Conservation (phyloP, 768 basidiomycete species). For the Guyanaporus albipodus region DNA sequence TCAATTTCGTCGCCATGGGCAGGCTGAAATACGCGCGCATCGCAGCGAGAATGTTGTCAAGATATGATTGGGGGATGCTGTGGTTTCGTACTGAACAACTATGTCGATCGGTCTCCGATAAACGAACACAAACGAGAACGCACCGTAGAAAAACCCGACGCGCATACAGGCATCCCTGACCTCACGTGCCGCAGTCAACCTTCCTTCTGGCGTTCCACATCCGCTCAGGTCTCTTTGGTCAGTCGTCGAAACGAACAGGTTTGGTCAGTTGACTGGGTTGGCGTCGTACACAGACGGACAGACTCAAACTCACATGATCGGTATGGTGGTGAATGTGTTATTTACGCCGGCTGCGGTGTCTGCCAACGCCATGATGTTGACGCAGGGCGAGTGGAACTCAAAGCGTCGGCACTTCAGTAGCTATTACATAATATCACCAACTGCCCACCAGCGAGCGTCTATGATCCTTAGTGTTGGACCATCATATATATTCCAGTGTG, state of each 20-base stretch:
- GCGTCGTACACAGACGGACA: too few relatives aligned
- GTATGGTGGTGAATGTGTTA: constrained; percentile 23
- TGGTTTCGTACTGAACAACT: constrained; percentile 68
- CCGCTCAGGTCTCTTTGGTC: constrained; percentile 18
- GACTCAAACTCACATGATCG: constrained; percentile 24
- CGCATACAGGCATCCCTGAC: constrained; percentile 74
- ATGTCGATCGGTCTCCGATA: not conserved
- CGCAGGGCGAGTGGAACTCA: too few relatives aligned
- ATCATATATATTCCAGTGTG: too few relatives aligned
- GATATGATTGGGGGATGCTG: constrained; percentile 53
- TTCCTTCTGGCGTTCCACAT: constrained; percentile 26
- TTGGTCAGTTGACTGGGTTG: not conserved
- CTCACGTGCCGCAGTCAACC: constrained; percentile 46
- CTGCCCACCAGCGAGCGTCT: too few relatives aligned
- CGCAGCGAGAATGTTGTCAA: constrained; percentile 42
- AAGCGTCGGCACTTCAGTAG: too few relatives aligned
- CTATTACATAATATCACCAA: too few relatives aligned
- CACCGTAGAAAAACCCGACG: constrained; percentile 85
- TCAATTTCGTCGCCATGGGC: constrained; percentile 58
- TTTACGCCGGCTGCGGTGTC: constrained; percentile 15
- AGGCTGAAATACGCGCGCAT: constrained; percentile 67
- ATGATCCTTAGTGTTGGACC: too few relatives aligned
- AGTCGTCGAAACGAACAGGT: not conserved
- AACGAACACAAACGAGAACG: too few relatives aligned
- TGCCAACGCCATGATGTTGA: constrained; percentile 20